These are phyloP conservation scores for Thalia dealbata DNA, from an alignment of 176 grass and related monocot species.

Conservation along the genomic window DNA sequence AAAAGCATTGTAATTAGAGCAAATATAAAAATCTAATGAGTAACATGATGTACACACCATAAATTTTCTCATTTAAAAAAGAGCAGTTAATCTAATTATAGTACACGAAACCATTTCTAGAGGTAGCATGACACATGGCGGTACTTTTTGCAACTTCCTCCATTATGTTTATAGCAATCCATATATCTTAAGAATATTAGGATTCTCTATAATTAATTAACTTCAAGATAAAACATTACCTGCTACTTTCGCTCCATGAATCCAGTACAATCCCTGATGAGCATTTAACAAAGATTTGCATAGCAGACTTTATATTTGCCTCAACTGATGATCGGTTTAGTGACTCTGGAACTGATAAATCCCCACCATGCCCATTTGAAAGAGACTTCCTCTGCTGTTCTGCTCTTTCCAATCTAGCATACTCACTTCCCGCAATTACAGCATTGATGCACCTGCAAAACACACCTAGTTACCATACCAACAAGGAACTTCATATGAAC, in stretches of 20 bases:
- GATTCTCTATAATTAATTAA: background rate
- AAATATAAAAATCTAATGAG: too few relatives aligned
- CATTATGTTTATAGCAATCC: too few relatives aligned
- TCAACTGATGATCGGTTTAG: constrained; percentile 58
- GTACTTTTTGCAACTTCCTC: too few relatives aligned
- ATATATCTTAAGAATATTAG: too few relatives aligned
- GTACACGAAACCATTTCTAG: too few relatives aligned
- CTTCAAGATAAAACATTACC: constrained; percentile 30
- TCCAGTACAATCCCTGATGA: constrained; percentile 80
- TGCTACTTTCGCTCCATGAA: constrained; percentile 81
- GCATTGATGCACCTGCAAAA: constrained; percentile 66
- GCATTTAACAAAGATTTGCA: constrained; percentile 85
- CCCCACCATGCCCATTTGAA: constrained; percentile 65
- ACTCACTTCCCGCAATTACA: constrained; percentile 85
- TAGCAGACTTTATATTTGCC: constrained; percentile 84
- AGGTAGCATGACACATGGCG: too few relatives aligned
- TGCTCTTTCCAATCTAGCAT: constrained; percentile 54
- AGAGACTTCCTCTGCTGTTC: constrained; percentile 64
- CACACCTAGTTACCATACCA: background rate
- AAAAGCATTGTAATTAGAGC: too few relatives aligned
- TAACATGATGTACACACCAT: too few relatives aligned
- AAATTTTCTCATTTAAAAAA: too few relatives aligned
- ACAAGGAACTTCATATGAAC: background rate
- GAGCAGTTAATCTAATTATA: too few relatives aligned
- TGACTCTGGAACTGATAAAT: constrained; percentile 57